Conservation (phyloP, 2,329 filamentous ascomycete species). For the Penicillium freii region DNA sequence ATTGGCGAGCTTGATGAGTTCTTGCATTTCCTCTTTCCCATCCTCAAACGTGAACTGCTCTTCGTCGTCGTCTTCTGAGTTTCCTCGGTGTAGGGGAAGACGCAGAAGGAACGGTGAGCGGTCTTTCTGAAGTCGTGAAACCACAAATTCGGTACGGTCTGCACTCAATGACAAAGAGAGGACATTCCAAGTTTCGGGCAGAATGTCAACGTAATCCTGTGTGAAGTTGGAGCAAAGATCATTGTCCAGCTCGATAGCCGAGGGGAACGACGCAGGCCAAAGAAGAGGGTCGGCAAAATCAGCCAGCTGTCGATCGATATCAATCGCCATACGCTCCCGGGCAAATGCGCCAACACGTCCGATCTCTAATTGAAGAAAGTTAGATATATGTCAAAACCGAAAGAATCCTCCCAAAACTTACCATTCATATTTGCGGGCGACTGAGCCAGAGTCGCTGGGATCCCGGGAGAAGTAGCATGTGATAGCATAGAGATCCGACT, state of each 20-base stretch:
- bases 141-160: slow-evolving; percentile 76
- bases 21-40: slow-evolving; percentile 73
- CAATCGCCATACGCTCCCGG: slow-evolving; percentile 40
- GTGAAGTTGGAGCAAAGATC: slow-evolving; percentile 65
- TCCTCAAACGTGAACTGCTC: slow-evolving; percentile 81
- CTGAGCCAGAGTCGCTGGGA: slow-evolving; percentile 26
- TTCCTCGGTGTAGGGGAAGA: slow-evolving; percentile 78
- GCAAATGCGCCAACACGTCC: slow-evolving; percentile 43
- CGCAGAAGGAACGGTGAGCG: slow-evolving; percentile 81
- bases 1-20: slow-evolving; percentile 80
- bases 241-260: slow-evolving; percentile 18
- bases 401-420: slow-evolving; percentile 16
- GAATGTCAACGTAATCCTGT: slow-evolving; percentile 76
- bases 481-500: slow-evolving; percentile 44
- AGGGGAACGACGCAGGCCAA: slow-evolving; percentile 47
- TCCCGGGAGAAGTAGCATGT: slow-evolving; percentile 39
- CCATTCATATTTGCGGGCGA: slow-evolving; percentile 42
- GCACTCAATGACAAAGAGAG: slow-evolving; percentile 83
- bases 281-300: slow-evolving; percentile 46
- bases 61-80: slow-evolving; percentile 70
- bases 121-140: slow-evolving; percentile 77
- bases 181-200: slow-evolving; percentile 79
- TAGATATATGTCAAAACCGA: slow-evolving; percentile 7
- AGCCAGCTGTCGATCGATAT: slow-evolving; percentile 47
- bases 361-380: slow-evolving; percentile 32